A percentile compares a stretch with the other conserved stretches of the same genome.
Evolutionary conservation across 371 early-diverging fungal genomes (phyloP).

Genomic region (Circinella umbellata): DNA sequence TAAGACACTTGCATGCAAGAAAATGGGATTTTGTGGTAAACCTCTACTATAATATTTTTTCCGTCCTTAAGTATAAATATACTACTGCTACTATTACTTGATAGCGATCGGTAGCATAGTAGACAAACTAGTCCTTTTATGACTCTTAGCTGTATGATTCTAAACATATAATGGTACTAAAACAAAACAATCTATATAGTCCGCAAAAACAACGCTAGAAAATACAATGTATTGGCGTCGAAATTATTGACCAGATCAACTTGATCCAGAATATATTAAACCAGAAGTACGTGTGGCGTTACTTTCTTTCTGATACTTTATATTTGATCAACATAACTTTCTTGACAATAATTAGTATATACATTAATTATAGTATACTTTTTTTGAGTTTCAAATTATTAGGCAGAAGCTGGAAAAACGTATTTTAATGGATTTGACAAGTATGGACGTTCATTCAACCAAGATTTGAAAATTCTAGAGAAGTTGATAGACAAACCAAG

Average conservation of each 20-base stretch:
- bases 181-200: too few relatives aligned
- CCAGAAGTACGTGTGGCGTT: too few relatives aligned
- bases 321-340: too few relatives aligned
- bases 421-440: conserved; percentile 79
- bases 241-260: conserved; percentile 71
- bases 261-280: conserved; percentile 74
- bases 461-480: conserved; percentile 79
- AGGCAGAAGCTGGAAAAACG: conserved; percentile 82
- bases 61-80: too few relatives aligned
- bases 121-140: too few relatives aligned
- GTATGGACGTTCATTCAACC: conserved; percentile 75
- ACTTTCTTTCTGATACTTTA: too few relatives aligned
- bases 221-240: conserved; percentile 80
- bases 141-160: too few relatives aligned
- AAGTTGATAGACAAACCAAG: conserved; percentile 74
- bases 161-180: too few relatives aligned
- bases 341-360: not conserved
- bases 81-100: too few relatives aligned
- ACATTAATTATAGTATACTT: not conserved
- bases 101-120: too few relatives aligned
- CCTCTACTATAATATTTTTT: too few relatives aligned
- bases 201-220: conserved; percentile 67
- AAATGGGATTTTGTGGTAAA: conserved; percentile 68
- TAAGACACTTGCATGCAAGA: conserved; percentile 80
- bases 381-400: too few relatives aligned